Percentiles rank a stretch among this genome's conserved stretches.
Evolutionary conservation across 306 rosid species (phyloP).

Genomic region (Mimosa bimucronata): DNA sequence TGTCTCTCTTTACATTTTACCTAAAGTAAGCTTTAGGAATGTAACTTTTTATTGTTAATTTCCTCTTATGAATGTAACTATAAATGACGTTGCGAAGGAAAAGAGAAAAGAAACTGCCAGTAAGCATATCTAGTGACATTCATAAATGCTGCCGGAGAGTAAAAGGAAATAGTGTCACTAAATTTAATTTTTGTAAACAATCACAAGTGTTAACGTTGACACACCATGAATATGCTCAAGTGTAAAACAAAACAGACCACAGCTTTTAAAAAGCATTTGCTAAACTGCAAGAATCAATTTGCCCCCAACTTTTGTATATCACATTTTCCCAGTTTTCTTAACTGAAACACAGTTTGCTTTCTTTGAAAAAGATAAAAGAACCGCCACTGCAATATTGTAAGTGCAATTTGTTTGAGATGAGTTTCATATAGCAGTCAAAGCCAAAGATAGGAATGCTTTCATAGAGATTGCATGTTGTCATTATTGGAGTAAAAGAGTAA

Average conservation of each 20-base stretch:
- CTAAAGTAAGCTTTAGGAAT: too few species aligned
- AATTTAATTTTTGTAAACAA: too few species aligned
- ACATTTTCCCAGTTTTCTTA: background rate
- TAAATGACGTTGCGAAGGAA: background rate
- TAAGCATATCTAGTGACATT: background rate
- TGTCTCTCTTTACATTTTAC: background rate
- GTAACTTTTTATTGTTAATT: too few species aligned
- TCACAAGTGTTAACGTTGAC: background rate
- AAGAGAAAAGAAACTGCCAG: background rate
- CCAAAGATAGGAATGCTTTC: background rate
- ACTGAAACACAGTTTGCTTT: background rate
- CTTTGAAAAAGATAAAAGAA: background rate
- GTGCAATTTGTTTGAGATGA: background rate
- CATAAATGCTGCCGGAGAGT: background rate
- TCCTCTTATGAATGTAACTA: background rate
- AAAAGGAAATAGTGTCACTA: background rate
- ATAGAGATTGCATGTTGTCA: background rate
- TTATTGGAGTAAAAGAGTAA: background rate
- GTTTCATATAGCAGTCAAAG: background rate
- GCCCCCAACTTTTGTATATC: background rate
- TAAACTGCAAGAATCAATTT: background rate
- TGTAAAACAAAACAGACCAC: background rate
- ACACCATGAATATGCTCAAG: background rate
- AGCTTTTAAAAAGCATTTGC: too few species aligned
- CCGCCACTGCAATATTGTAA: background rate